These are phyloP conservation scores for Wickerhamomyces chambardii DNA, from an alignment of 805 yeast genomes.

Conservation along the genomic window DNA sequence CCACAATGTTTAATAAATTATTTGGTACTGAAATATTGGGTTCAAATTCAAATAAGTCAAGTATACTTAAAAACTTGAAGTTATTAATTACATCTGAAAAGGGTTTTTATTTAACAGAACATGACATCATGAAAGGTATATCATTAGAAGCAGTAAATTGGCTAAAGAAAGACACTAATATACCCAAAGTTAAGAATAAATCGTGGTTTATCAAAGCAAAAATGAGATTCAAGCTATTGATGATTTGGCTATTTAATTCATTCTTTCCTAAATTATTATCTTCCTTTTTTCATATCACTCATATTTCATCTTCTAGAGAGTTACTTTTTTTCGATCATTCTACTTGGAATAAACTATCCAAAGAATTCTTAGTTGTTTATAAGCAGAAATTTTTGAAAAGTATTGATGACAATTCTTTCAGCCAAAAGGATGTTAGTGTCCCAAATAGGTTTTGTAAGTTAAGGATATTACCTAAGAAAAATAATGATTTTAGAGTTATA, in stretches of 20 bases:
- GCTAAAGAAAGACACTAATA: slow-evolving; percentile 31
- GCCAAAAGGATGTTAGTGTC: too few species aligned
- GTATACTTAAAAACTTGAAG: slow-evolving; percentile 27
- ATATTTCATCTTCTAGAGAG: slow-evolving; percentile 30
- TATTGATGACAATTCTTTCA: not conserved
- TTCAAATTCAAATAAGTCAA: slow-evolving; percentile 32
- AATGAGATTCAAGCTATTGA: slow-evolving; percentile 27
- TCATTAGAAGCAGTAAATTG: slow-evolving; percentile 40
- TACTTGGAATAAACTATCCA: slow-evolving; percentile 41
- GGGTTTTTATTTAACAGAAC: slow-evolving; percentile 24
- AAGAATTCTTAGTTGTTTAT: slow-evolving; percentile 34
- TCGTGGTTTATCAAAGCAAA: slow-evolving; percentile 33
- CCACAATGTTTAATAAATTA: slow-evolving; percentile 33
- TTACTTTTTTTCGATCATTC: slow-evolving; percentile 46
- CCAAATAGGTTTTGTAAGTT: slow-evolving; percentile 23
- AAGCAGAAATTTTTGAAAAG: slow-evolving; percentile 24
- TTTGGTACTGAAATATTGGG: slow-evolving; percentile 51
- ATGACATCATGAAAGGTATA: slow-evolving; percentile 25
- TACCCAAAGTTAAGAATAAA: slow-evolving; percentile 23
- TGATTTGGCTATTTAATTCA: slow-evolving; percentile 47
- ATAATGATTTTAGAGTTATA: slow-evolving; percentile 47
- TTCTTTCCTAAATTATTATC: slow-evolving; percentile 39
- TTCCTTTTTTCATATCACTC: slow-evolving; percentile 62
- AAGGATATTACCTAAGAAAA: slow-evolving; percentile 50
- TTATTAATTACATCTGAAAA: slow-evolving; percentile 27